A percentile compares a stretch with the other conserved stretches of the same genome.
phyloP scores from a whole-genome alignment of 768 basidiomycete species.

The Lenzites betulinus region DNA sequence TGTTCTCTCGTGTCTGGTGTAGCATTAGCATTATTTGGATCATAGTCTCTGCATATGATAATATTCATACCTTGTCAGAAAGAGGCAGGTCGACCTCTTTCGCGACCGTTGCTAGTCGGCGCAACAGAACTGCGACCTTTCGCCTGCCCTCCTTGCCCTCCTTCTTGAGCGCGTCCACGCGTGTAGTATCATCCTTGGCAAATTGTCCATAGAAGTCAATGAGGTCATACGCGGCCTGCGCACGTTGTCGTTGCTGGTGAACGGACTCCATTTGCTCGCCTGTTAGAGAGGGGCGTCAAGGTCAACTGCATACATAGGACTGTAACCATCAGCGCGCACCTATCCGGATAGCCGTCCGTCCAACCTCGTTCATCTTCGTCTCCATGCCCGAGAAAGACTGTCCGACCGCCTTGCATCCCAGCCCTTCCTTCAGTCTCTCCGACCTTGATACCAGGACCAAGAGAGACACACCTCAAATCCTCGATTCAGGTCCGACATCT shows the following conservation, averaged over 20 bases:
- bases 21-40: background rate
- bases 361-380: conserved; percentile 87
- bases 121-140: conserved; percentile 83
- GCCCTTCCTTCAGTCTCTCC: background rate
- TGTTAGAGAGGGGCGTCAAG: conserved; percentile 30
- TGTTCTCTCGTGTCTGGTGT: conserved; percentile 78
- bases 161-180: conserved; percentile 76
- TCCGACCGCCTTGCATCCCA: conserved; percentile 67
- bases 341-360: conserved; percentile 90
- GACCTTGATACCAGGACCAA: background rate
- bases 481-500: conserved; percentile 88
- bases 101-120: conserved; percentile 83
- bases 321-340: conserved; percentile 47
- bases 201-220: conserved; percentile 95
- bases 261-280: conserved; percentile 96
- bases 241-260: conserved; percentile 87
- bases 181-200: conserved; percentile 74
- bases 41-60: background rate
- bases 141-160: conserved; percentile 88
- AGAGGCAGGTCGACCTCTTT: conserved; percentile 90
- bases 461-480: conserved; percentile 80
- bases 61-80: conserved; percentile 69
- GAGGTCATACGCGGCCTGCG: conserved; percentile 91
- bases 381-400: conserved; percentile 91
- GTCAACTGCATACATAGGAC: background rate